phyloP scores from a whole-genome alignment of 257 asterid species.

The Salvia rosmarinus region DNA sequence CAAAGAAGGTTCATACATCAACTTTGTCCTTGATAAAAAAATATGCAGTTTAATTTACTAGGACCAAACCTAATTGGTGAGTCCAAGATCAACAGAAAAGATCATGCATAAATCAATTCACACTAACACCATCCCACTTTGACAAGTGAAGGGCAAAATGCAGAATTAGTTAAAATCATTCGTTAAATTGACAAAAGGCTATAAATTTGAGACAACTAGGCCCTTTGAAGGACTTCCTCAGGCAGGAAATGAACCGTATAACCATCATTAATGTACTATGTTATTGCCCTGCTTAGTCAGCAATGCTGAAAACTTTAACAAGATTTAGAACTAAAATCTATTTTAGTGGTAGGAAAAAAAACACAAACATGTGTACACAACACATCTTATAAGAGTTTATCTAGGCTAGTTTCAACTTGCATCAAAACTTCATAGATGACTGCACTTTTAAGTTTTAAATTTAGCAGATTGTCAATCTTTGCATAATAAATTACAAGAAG shows the following conservation, averaged over 20 bases:
- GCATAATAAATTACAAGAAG: slow-evolving; percentile 35
- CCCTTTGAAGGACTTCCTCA: neutral
- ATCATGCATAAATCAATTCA: slow-evolving; percentile 17
- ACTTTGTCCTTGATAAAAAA: slow-evolving; percentile 9
- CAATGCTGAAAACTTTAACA: neutral
- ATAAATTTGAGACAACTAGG: neutral
- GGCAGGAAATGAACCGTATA: slow-evolving; percentile 13
- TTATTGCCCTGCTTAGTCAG: slow-evolving; percentile 2
- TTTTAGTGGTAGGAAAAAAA: neutral
- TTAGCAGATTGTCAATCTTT: slow-evolving; percentile 14
- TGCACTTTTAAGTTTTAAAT: slow-evolving; percentile 14
- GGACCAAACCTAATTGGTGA: slow-evolving; percentile 3
- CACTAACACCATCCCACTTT: neutral
- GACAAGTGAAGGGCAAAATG: slow-evolving; percentile 16
- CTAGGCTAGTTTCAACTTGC: slow-evolving; percentile 6
- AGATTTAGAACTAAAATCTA: neutral
- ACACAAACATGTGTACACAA: neutral
- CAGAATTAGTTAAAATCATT: neutral
- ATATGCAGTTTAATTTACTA: slow-evolving; percentile 10
- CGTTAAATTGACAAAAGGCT: neutral
- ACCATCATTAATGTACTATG: neutral
- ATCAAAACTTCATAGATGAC: slow-evolving; percentile 20
- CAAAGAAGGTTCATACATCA: slow-evolving; percentile 4
- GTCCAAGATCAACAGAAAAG: slow-evolving; percentile 20
- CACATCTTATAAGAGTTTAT: neutral